Base-by-base conservation (phyloP, 2,329 filamentous ascomycete species). In the Colletotrichum phormii region DNA sequence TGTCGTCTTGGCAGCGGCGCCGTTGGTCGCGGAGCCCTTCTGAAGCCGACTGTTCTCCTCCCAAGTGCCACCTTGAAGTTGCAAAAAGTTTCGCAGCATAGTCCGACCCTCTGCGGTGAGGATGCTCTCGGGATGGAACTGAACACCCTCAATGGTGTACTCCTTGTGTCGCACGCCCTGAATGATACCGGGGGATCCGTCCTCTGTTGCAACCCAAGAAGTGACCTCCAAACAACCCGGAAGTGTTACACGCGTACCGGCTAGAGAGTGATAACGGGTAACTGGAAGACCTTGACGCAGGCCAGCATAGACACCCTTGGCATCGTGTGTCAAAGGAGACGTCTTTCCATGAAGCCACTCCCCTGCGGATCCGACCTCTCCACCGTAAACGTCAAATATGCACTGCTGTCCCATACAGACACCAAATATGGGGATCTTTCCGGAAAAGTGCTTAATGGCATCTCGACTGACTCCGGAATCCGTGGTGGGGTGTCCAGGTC, bases 391-490 rank as follows among this genome's bases (percentile, higher is more conserved):
- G 67, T 97, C 94, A 80, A 97, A 96, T 76, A 99, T 98, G 83
- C 97, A 99, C 87, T 99, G 97, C 91, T 98, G 93, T 77, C 97
- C 97, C 96, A 99, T 98, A 81, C 97, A 99, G 35, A 99, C 97
- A n/a, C 97, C 97, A 64, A 99, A 90, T 15, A 99, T 91, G 12
- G 97, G 97, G 61, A 99, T 94, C 84, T 98, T 98, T 77, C 97
- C 97, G 35, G 93, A 91, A 82, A 98, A 99, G 82, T 98, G 88
- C 78, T 91, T 88, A 79, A 99, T 98, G 54, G 95, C 95, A 83
- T 94, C 94, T 80, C 95, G 95, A 83, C 95, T 98, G 79, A 99
- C 91, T 69, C 97, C 97, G 24, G 97, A 95, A 84, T 99, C 97
- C 60, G 92, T 95, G 76, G 90, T 88, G 53, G 97, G 97, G 84